Evolutionary conservation across 352 stramenopile genomes (phyloP), one percentile per base, ranked within the genome.

Genomic region (Blastocystis sp.): DNA sequence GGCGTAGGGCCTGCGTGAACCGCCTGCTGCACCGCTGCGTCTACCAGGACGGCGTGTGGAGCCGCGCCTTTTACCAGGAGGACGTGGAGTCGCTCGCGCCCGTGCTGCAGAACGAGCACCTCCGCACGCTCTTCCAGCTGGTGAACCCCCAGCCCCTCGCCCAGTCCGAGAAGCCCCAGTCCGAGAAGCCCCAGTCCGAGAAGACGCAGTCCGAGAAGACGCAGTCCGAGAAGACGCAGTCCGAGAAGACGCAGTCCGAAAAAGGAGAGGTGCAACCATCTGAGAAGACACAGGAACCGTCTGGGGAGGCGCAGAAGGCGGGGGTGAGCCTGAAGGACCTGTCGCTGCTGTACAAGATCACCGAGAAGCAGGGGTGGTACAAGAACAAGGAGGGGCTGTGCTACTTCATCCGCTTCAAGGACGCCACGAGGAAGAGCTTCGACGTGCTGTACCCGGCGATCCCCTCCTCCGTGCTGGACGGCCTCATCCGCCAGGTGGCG

Each of bases 351-450:
- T 34, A 52, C 17, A 24, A 81, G 71, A 24, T 6, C 17, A 54
- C 62, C 34, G 10, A 54, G 38, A 11, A 52, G 63, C n/a, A 81
- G 52, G 69, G 63, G 63, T 7, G 14, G 65, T 48, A 76, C 11
- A 9, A 76, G 10, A 7, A 24, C 6, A 43, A 70, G 63, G 10
- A 19, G 63, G 11, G 21, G 34, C 38, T 60, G 10, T 77, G 66
- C 45, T 77, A 57, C 34, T 77, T 77, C 42, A 48, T 77, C 45
- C 66, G 66, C n/a, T 77, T 77, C 34, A 77, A 77, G n/a, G 66
- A 77, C n/a, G 2, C 14, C 1, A 19, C 66, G 34, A 77, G 60
- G 66, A 77, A 77, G 19, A 21, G 19, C 24, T 60, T 54, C 65
- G 34, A 57, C 6, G 14, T 7, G 14, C 6, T 17, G 48, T 7